Percentiles rank a stretch among this genome's conserved stretches.
Evolutionary conservation across 2,329 filamentous ascomycete genomes (phyloP).

Genomic region (Aspergillus calidoustus): DNA sequence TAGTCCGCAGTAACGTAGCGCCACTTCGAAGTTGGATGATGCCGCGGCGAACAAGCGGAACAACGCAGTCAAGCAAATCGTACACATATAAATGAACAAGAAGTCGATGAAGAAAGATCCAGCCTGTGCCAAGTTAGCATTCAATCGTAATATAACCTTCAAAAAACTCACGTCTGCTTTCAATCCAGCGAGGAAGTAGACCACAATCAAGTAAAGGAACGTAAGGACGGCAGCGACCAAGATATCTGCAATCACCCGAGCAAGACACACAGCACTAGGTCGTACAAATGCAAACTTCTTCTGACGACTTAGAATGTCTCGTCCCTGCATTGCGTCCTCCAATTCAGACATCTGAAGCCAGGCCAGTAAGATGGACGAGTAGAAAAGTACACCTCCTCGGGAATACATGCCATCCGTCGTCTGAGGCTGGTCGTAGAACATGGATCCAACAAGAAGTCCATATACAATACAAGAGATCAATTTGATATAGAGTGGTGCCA

Average conservation of each 20-base stretch:
- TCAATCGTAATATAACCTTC: neutral
- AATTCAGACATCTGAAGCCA: conserved; percentile 76
- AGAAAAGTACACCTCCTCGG: conserved; percentile 64
- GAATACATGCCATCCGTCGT: conserved; percentile 63
- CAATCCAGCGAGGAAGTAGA: conserved; percentile 63
- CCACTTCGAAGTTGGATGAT: conserved; percentile 65
- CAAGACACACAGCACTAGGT: conserved; percentile 64
- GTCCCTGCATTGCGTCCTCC: conserved; percentile 73
- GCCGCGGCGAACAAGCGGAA: conserved; percentile 66
- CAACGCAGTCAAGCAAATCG: conserved; percentile 63
- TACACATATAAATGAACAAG: conserved; percentile 62
- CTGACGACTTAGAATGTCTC: conserved; percentile 68
- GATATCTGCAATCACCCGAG: conserved; percentile 61
- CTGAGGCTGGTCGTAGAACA: conserved; percentile 69
- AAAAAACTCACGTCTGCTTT: conserved; percentile 30
- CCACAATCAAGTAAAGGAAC: conserved; percentile 60
- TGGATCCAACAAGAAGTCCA: conserved; percentile 70
- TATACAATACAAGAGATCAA: conserved; percentile 73
- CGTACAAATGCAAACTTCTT: conserved; percentile 67
- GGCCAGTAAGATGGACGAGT: conserved; percentile 63
- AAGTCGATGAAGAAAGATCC: conserved; percentile 67
- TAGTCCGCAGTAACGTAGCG: conserved; percentile 64
- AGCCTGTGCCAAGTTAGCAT: conserved; percentile 38
- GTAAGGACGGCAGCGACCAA: conserved; percentile 58
- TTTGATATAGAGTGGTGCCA: conserved; percentile 71